Evolutionary conservation across 257 asterid species (phyloP), one percentile per base, ranked within the genome.

Genomic region (Lantana camara): DNA sequence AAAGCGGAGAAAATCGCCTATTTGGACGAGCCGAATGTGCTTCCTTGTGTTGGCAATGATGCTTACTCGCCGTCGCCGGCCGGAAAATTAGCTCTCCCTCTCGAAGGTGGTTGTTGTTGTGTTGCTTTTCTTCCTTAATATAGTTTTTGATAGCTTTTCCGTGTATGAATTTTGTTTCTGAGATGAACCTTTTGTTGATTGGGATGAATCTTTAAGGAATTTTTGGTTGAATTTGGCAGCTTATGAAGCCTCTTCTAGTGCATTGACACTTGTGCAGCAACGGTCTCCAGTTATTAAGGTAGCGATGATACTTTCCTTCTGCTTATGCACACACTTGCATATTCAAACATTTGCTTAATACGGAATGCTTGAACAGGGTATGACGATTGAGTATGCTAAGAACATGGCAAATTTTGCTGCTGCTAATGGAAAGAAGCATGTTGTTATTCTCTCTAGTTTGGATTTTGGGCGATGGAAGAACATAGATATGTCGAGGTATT

Each of bases 231-330:
- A 19, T 16, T 19, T 79, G 72, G 75, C 96, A 88, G 96, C 83
- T 71, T 90, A 87, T 70, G 82, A 83, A 59, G 77, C 96, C 17
- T 70, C 80, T 9, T 74, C 95, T 3, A 46, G 75, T 72, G 78
- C 73, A 29, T 70, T 93, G 80, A 63, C 90, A 50, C 83, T 93
- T 23, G 80, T 93, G 24, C 99, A 93, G 76, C 99, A 90, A 75
- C 88, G 99, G 53, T 93, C 99, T 62, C 99, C 97, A 0, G 79
- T 87, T 27, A 80, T 90, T 65, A 93, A 90, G 99, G 99, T 93
- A 48, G 69, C 13, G 35, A 52, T 37, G 35, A 52, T 37, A 32
- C 21, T 64, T 37, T 12, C 10, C 41, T 30, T 35, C 4, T 27
- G 65, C 32, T 38, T 53, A 7, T n/a, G 11, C 11, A 41, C 17